Conservation (phyloP, 2,329 filamentous ascomycete species). For the Pseudodiploospora longispora region DNA sequence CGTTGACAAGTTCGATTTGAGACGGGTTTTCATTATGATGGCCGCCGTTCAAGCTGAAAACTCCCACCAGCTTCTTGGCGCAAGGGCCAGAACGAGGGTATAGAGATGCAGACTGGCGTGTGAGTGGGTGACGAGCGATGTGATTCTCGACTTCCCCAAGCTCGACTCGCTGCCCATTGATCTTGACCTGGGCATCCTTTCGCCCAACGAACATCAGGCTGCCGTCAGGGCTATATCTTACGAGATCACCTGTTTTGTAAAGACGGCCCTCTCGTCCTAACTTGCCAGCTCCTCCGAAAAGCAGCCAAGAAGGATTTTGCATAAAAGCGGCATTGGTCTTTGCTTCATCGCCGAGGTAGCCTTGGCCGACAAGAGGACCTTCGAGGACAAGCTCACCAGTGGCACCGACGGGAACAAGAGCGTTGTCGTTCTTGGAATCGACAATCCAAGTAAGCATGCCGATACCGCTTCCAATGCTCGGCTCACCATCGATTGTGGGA, state of each 20-base stretch:
- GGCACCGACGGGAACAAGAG: background rate
- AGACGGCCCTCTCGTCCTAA: background rate
- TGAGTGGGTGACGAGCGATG: background rate
- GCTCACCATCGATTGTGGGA: background rate
- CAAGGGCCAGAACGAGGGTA: background rate
- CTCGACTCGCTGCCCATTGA: background rate
- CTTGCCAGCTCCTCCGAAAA: background rate
- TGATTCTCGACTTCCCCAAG: background rate
- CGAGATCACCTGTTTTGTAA: background rate
- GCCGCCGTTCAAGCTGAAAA: background rate
- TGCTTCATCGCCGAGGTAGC: background rate
- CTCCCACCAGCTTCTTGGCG: background rate
- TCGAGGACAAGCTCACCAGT: background rate
- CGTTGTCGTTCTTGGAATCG: background rate
- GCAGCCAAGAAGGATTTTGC: background rate
- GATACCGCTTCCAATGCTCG: background rate
- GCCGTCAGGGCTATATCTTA: background rate
- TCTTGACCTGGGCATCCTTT: conserved; percentile 10
- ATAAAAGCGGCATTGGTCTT: background rate
- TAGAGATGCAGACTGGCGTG: background rate
- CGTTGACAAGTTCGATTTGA: no score
- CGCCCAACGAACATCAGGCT: background rate
- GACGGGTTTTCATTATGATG: background rate
- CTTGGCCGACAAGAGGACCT: background rate
- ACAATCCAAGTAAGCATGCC: background rate